Percentiles rank a stretch among this genome's conserved stretches.
These are phyloP conservation scores for Colletotrichum gloeosporioides DNA, from an alignment of 2,329 filamentous ascomycete genomes.

Conservation along the genomic window DNA sequence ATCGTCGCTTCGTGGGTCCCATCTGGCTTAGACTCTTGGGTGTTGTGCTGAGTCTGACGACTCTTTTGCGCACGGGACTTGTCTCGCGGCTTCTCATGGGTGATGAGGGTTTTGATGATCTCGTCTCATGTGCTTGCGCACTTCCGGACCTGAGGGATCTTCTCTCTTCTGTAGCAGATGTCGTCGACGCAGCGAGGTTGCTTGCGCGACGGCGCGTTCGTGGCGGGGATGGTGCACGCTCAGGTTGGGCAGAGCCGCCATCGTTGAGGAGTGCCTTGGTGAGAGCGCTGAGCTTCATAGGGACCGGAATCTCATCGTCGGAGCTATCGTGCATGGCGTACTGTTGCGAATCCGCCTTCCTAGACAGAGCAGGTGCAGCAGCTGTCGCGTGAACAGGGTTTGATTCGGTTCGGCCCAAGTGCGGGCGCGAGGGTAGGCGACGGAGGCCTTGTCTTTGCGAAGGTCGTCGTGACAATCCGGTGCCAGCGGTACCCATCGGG, in stretches of 20 bases:
- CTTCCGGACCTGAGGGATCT: constrained; percentile 55
- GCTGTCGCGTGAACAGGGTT: constrained; percentile 39
- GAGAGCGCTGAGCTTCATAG: constrained; percentile 91
- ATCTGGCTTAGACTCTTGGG: constrained; percentile 48
- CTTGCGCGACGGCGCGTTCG: constrained; percentile 55
- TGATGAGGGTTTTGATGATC: constrained; percentile 42
- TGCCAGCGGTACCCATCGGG: constrained; percentile 53
- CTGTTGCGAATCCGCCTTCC: constrained; percentile 46
- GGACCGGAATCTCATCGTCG: constrained; percentile 90
- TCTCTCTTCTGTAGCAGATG: constrained; percentile 47
- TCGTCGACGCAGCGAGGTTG: constrained; percentile 49
- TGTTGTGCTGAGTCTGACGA: constrained; percentile 61
- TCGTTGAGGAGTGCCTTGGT: constrained; percentile 84
- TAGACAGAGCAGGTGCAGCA: constrained; percentile 25
- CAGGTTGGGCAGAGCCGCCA: constrained; percentile 55
- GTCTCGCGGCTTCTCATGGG: constrained; percentile 52
- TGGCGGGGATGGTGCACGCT: constrained; percentile 48
- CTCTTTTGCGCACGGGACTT: constrained; percentile 61
- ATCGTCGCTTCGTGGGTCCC: constrained; percentile 49
- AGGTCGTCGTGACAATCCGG: constrained; percentile 53
- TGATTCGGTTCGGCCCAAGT: constrained; percentile 50
- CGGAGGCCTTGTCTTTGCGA: constrained; percentile 62
- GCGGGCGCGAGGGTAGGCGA: constrained; percentile 52
- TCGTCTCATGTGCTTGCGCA: constrained; percentile 41
- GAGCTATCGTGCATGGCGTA: constrained; percentile 80